A percentile compares a stretch with the other conserved stretches of the same genome.
Conservation (phyloP, 2,329 filamentous ascomycete genomes). For the Capronia americana region DNA sequence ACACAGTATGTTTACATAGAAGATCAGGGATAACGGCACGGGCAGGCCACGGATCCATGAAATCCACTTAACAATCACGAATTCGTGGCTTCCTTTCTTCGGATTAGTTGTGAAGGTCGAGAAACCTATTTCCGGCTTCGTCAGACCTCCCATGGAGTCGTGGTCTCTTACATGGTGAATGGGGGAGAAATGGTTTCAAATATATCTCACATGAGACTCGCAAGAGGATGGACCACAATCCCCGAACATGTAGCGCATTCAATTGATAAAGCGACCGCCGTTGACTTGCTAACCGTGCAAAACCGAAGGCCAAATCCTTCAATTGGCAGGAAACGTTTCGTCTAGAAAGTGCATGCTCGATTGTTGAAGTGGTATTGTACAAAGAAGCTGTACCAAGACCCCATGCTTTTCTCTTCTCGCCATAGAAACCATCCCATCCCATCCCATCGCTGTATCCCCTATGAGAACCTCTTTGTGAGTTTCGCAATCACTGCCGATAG, state of each 20-base stretch:
- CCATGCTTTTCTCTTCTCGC: conserved; percentile 29
- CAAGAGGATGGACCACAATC: neutral
- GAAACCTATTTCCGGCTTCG: neutral
- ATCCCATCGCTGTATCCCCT: conserved; percentile 10
- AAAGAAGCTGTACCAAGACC: conserved; percentile 14
- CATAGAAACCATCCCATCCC: neutral
- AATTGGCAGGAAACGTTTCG: neutral
- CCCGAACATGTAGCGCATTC: neutral
- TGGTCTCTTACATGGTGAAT: neutral
- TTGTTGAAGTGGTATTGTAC: conserved; percentile 28
- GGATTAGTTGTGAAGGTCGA: neutral
- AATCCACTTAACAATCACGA: no score
- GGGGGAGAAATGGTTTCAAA: neutral
- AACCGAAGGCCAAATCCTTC: neutral
- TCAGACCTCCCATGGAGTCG: neutral
- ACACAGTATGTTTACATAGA: no score
- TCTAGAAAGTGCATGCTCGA: conserved; percentile 4
- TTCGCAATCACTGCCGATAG: conserved; percentile 81
- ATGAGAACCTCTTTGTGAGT: conserved; percentile 83
- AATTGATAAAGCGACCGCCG: neutral
- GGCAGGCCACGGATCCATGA: no score
- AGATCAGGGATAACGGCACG: no score
- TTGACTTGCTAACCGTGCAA: neutral
- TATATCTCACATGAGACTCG: neutral
- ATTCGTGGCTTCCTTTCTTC: no score